phyloP scores from a whole-genome alignment of 2,329 filamentous ascomycete genomes.

The Elsinoe perseae region DNA sequence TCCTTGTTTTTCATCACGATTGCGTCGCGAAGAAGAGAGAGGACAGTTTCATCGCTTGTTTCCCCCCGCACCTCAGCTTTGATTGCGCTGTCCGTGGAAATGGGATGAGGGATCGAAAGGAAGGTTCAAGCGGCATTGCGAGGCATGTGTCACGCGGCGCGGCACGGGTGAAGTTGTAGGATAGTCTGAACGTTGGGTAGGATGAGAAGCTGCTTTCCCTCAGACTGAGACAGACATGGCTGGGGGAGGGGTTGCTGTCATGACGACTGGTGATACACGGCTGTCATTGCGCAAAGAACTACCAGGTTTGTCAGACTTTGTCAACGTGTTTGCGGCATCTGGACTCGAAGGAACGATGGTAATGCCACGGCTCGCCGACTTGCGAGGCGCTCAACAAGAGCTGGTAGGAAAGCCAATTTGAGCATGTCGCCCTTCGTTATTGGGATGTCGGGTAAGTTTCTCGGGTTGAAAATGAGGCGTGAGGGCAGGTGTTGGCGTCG shows the following conservation, averaged over 20 bases:
- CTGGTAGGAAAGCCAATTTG: not conserved
- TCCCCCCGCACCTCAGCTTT: not conserved
- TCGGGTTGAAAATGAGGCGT: not conserved
- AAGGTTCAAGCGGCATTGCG: constrained; percentile 2
- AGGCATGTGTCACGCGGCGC: not conserved
- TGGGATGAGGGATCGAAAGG: not conserved
- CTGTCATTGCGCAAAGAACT: not conserved
- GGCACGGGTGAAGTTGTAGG: constrained; percentile 7
- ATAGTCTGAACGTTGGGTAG: not conserved
- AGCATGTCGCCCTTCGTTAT: not conserved
- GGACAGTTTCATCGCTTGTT: not conserved
- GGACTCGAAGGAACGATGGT: not conserved
- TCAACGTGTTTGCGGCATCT: not conserved
- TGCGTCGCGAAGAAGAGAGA: not conserved
- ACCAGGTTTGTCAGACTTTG: constrained; percentile 7
- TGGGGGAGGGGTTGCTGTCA: constrained; percentile 7
- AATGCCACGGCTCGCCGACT: not conserved
- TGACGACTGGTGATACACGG: constrained; percentile 13
- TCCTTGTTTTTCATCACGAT: constrained; percentile 5
- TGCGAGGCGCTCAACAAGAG: not conserved
- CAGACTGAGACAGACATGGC: constrained; percentile 13
- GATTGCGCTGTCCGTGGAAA: constrained; percentile 1
- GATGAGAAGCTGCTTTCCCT: not conserved
- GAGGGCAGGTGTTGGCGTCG: constrained; percentile 1
- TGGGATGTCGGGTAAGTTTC: not conserved